Evolutionary conservation across 805 yeast genomes (phyloP).

Genomic region (Wickerhamomyces alni): DNA sequence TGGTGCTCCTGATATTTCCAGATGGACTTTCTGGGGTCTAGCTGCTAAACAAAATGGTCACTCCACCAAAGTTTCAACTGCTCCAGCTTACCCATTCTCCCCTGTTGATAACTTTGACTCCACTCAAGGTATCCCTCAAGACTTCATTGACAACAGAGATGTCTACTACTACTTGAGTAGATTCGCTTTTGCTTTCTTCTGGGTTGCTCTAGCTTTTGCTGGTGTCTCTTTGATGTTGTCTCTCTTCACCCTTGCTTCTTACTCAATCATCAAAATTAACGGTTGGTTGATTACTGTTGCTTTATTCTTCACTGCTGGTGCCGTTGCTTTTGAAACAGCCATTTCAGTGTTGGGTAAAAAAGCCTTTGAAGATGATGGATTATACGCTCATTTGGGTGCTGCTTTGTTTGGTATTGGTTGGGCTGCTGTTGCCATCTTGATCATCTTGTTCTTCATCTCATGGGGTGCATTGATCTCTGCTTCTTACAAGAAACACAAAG

Average conservation of each 20-base stretch:
- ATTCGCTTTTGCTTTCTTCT: slow-evolving; percentile 56
- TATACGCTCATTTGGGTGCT: slow-evolving; percentile 46
- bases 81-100: slow-evolving; percentile 70
- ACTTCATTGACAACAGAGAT: slow-evolving; percentile 48
- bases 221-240: slow-evolving; percentile 56
- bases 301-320: slow-evolving; percentile 49
- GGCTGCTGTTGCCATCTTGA: slow-evolving; percentile 56
- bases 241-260: slow-evolving; percentile 50
- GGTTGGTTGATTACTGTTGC: slow-evolving; percentile 47
- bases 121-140: slow-evolving; percentile 41
- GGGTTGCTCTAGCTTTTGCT: slow-evolving; percentile 54
- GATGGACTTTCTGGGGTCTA: slow-evolving; percentile 85
- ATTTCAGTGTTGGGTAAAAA: slow-evolving; percentile 68
- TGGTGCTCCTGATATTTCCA: slow-evolving; percentile 44
- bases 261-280: slow-evolving; percentile 46
- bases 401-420: slow-evolving; percentile 58
- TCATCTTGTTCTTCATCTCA: slow-evolving; percentile 44
- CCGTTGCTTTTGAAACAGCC: slow-evolving; percentile 70
- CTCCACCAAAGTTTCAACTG: slow-evolving; percentile 32
- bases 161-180: slow-evolving; percentile 59
- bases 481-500: slow-evolving; percentile 46
- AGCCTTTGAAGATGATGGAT: slow-evolving; percentile 49
- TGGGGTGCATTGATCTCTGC: slow-evolving; percentile 44
- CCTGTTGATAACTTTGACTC: slow-evolving; percentile 70
- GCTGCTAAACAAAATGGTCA: slow-evolving; percentile 37